These are phyloP conservation scores for Curvularia eragrostidis DNA, from an alignment of 2,329 filamentous ascomycete species.

Conservation along the genomic window DNA sequence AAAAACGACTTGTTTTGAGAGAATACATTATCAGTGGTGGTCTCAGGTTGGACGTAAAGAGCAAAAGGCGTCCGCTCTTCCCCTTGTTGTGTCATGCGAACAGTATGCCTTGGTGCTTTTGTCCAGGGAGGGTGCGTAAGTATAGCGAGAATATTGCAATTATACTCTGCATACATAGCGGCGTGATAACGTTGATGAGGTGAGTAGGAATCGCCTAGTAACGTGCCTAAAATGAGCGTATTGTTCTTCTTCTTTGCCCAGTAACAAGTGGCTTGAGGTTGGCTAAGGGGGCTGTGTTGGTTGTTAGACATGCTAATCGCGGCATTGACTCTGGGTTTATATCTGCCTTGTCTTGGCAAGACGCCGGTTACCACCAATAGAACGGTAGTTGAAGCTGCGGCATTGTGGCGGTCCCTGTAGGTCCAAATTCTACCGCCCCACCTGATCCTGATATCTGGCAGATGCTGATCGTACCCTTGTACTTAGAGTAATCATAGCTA, in stretches of 20 bases:
- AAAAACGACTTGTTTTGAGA: neutral
- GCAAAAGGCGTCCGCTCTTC: neutral
- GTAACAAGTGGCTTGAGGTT: neutral
- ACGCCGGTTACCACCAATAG: neutral
- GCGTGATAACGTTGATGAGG: neutral
- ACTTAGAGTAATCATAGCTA: too few relatives aligned
- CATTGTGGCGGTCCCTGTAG: neutral
- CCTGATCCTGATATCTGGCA: too few relatives aligned
- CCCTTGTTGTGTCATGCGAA: neutral
- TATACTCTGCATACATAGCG: neutral
- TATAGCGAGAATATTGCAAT: neutral
- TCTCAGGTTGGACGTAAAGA: neutral
- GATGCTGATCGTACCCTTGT: too few relatives aligned
- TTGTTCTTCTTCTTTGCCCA: neutral
- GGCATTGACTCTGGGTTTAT: neutral
- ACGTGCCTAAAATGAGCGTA: too few relatives aligned
- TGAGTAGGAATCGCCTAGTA: too few relatives aligned
- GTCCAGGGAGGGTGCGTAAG: neutral
- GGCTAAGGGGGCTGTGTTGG: neutral
- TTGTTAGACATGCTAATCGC: neutral
- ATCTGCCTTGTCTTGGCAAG: neutral
- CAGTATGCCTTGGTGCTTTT: neutral
- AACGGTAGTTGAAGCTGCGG: neutral
- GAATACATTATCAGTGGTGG: too few relatives aligned
- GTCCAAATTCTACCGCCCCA: too few relatives aligned